Base-by-base conservation (phyloP, 1,139 yeast species). In the Magnusiomyces ingens region DNA sequence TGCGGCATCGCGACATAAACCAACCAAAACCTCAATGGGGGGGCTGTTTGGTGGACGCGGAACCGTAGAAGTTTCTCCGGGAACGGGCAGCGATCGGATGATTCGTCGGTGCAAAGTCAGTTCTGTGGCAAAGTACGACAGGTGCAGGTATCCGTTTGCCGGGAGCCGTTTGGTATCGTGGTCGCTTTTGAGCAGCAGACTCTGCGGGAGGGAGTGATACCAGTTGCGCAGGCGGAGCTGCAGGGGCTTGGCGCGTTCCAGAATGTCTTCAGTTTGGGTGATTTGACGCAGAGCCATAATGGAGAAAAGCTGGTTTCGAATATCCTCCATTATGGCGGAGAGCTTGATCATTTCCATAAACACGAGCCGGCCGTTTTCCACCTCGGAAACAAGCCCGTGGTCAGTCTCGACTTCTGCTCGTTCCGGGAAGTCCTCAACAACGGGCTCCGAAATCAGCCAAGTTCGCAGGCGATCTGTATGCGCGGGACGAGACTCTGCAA, bases 81-180 rank as follows among this genome's bases (percentile, higher is more conserved):
- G 82, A 1, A 80, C 71, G 26, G 58, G 54, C 29, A 67, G 72
- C 0, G 81, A 73, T 4, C 87, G 75, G 45, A 89, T 81, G 49
- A 90, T 89, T 61, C 85, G 82, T 48, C 96, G 72, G 67, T 90
- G 96, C 44, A 90, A 72, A 0, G 94, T 85, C 45, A 89, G 79
- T 64, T 90, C 96, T 0, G 95, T 82, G 0, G 95, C 93, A 71
- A 89, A 86, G 68, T 90, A 89, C 0, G 95, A 87, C 52, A 90
- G 69, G 56, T 89, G 95, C 50, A 89, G 71, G 58, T 86, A 83
- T 0, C 95, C 95, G 67, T 84, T 85, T 4, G 81, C 68, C 54
- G 69, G 70, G 51, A 73, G 67, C 48, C 44, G 51, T 46, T 36
- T 13, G 19, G 13, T 40, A 17, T 40, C 22, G 17, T 40, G 43